Evolutionary conservation across 768 basidiomycete genomes (phyloP), one percentile per base, ranked within the genome.

Genomic region (Podaxis sp.): DNA sequence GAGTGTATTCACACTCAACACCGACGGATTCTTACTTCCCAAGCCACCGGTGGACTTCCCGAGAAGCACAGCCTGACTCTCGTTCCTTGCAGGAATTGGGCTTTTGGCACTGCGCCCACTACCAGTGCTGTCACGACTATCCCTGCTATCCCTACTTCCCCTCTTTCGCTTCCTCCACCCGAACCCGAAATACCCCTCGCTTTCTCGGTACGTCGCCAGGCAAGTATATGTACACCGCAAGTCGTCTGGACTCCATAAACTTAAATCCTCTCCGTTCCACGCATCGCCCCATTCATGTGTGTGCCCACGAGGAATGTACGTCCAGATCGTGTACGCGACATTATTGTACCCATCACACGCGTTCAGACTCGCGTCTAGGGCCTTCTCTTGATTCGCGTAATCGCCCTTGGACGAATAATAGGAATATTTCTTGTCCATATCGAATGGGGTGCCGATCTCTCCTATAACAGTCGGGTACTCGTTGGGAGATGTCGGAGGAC

Each of bases 201-300:
- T 16, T 4, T 55, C 21, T 18, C 40, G 23, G 7, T 10, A 27
- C 4, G 9, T 50, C 11, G 28, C 14, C 38, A 23, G 25, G 13
- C 25, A n/a, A 23, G 11, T 18, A 42, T 60, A 51, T 5, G 50
- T 53, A 46, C 50, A 55, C 61, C 65, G 55, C 28, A 86, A 63
- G 70, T 98, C 95, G 64, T 94, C 91, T 3, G 72, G 65, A 65
- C 88, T 89, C 91, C 91, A 98, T 13, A 98, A 63, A 64, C 91
- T 93, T 61, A 98, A 71, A 74, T 98, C 96, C 75, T 99, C 96
- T 74, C 91, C 84, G 71, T 98, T 95, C 96, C 95, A 99, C 0
- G 88, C 88, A 73, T 99, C 96, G 13, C 96, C 94, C 92, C 91
- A 97, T 68, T 83, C 77, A 69, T 98, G 93, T 25, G 78, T 79